Base-by-base conservation (phyloP, 2,329 filamentous ascomycete genomes). In the Bertia moriformis region DNA sequence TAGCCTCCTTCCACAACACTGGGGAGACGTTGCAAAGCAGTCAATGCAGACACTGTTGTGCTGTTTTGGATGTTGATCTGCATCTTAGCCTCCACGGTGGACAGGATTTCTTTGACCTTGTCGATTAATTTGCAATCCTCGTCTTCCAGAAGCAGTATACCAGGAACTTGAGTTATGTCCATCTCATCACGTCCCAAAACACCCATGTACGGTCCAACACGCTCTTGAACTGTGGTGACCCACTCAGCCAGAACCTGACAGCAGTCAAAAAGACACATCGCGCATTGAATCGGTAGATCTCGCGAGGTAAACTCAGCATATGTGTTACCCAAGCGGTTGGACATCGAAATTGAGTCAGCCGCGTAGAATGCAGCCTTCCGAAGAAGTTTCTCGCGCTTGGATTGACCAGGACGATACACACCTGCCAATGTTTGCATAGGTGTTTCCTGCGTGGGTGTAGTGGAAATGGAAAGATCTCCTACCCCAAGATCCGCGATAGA, bases 331-430 rank as follows among this genome's bases (percentile, higher is more conserved):
- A 91, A 70, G 52, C 83, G 88, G 55, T 93, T 83, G 2, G 86
- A 82, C 75, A 91, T 91, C 19, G 78, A 76, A 5, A 98, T 71
- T 1, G 88, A 93, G 55, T 95, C 87, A 1, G 86, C 87, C 1
- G 91, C 91, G 52, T 93, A 94, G 53, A 87, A 93, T 0, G 89
- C 91, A n/a, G 91, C 91, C 55, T 89, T 93, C 33, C 89, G 80
- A 15, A 96, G 67, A 51, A 93, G 85, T 46, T 79, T 82, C 59
- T 98, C 89, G 2, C 87, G 79, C 42, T 82, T 79, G 0, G 82
- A 78, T 10, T 71, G 75, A 10, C 67, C 60, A 35, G 61, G 60
- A 30, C 49, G 61, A 3, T 58, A 55, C 18, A 45, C 19, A 36
- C 56, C 43, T 5, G 49, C 24, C 42, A 53, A 55, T 14, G 48